These are phyloP conservation scores for Artemisia annua DNA, from an alignment of 129 eudicot genomes.

Conservation along the genomic window DNA sequence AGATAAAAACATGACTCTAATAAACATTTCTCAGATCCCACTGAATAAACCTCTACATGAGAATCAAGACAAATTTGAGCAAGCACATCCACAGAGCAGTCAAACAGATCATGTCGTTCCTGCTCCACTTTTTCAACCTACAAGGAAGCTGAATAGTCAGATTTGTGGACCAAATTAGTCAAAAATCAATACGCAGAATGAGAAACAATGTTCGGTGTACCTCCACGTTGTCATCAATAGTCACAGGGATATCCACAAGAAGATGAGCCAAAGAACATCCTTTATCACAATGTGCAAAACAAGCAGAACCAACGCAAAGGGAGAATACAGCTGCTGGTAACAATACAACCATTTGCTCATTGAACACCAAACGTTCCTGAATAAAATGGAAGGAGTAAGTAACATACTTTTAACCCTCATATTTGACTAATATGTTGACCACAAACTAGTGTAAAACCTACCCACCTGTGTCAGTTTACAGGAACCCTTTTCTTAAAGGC, in stretches of 20 bases:
- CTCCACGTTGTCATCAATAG: slow-evolving; percentile 40
- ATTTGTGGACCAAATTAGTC: slow-evolving; percentile 22
- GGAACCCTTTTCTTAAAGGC: too few species aligned
- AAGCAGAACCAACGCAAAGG: slow-evolving; percentile 69
- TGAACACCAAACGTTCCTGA: slow-evolving; percentile 58
- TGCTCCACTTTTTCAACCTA: slow-evolving; percentile 56
- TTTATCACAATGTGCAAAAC: slow-evolving; percentile 36
- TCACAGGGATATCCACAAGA: slow-evolving; percentile 40
- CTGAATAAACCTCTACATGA: slow-evolving; percentile 41
- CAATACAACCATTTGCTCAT: slow-evolving; percentile 55
- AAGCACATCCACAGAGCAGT: slow-evolving; percentile 77
- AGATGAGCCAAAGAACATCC: slow-evolving; percentile 36
- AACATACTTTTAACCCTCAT: not conserved
- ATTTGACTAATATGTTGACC: slow-evolving; percentile 1
- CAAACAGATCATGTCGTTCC: slow-evolving; percentile 56
- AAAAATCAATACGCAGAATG: slow-evolving; percentile 4
- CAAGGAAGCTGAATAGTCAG: slow-evolving; percentile 35
- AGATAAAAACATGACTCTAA: not conserved
- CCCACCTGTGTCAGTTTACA: too few species aligned
- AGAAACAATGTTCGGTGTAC: slow-evolving; percentile 33
- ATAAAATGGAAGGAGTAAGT: slow-evolving; percentile 16
- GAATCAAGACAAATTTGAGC: slow-evolving; percentile 48
- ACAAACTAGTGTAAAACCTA: slow-evolving; percentile 15
- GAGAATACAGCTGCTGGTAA: slow-evolving; percentile 84
- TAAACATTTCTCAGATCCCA: slow-evolving; percentile 13